Evolutionary conservation across 352 stramenopile genomes (phyloP).

Genomic region (Globisporangium splendens): DNA sequence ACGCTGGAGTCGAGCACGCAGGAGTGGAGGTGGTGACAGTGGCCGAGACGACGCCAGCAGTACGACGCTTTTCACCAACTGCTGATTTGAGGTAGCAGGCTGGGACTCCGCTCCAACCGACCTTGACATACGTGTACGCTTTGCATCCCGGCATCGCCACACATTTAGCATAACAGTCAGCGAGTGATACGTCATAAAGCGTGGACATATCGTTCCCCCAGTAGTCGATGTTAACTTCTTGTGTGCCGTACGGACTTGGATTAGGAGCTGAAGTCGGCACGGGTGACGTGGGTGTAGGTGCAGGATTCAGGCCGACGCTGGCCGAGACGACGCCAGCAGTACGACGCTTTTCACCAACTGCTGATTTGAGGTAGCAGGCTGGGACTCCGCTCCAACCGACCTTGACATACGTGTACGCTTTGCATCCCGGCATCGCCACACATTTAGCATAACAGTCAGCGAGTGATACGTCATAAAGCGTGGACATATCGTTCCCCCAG

Average conservation of each 20-base stretch:
- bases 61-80: not conserved
- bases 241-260: not conserved
- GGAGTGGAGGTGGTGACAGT: slow-evolving; percentile 4
- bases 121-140: slow-evolving; percentile 52
- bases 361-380: slow-evolving; percentile 14
- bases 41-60: not conserved
- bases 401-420: slow-evolving; percentile 54
- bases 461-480: slow-evolving; percentile 3
- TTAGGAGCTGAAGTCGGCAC: too few relatives aligned
- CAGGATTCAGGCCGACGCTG: too few relatives aligned
- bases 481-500: slow-evolving; percentile 10
- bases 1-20: not conserved
- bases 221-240: slow-evolving; percentile 12
- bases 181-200: slow-evolving; percentile 2
- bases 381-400: slow-evolving; percentile 12
- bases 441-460: slow-evolving; percentile 10
- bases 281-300: not conserved
- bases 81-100: slow-evolving; percentile 14
- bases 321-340: slow-evolving; percentile 1
- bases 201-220: slow-evolving; percentile 11
- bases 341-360: not conserved
- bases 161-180: slow-evolving; percentile 9
- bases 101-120: slow-evolving; percentile 11
- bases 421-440: slow-evolving; percentile 19
- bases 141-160: slow-evolving; percentile 22